Evolutionary conservation across 176 grass and related monocot genomes (phyloP).

Genomic region (Musa schizocarpa): DNA sequence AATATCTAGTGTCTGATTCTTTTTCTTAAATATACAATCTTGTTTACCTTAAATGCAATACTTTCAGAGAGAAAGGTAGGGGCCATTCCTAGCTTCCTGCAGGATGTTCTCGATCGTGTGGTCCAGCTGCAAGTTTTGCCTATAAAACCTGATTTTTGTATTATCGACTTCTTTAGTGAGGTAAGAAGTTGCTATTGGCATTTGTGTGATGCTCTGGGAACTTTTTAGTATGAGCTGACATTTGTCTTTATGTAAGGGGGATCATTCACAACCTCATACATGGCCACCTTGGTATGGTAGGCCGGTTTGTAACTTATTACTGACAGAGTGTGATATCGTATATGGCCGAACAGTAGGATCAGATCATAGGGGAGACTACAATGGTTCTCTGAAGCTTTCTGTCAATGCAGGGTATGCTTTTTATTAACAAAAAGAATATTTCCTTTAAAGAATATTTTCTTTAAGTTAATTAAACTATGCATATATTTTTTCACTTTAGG

Average conservation of each 20-base stretch:
- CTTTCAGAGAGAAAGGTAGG: slow-evolving; percentile 64
- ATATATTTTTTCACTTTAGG: neutral
- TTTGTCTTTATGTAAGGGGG: slow-evolving; percentile 22
- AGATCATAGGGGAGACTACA: slow-evolving; percentile 64
- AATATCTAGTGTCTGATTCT: neutral
- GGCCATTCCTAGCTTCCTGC: slow-evolving; percentile 52
- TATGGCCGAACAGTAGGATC: slow-evolving; percentile 58
- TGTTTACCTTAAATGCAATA: slow-evolving; percentile 13
- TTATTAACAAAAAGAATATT: neutral
- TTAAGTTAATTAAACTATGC: neutral
- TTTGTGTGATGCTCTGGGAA: neutral
- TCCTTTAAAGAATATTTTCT: neutral
- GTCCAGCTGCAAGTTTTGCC: slow-evolving; percentile 30
- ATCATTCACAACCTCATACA: slow-evolving; percentile 39
- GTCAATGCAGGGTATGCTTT: slow-evolving; percentile 55
- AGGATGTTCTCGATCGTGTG: slow-evolving; percentile 41
- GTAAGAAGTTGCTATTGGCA: slow-evolving; percentile 26
- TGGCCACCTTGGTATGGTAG: slow-evolving; percentile 74
- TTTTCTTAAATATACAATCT: neutral
- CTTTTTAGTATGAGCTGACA: slow-evolving; percentile 3
- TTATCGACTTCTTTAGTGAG: slow-evolving; percentile 80
- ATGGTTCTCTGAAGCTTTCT: slow-evolving; percentile 65
- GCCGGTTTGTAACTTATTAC: slow-evolving; percentile 71
- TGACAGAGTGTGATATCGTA: slow-evolving; percentile 91
- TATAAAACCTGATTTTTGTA: slow-evolving; percentile 85